Base-by-base conservation (phyloP, 139 green algal species). In the Spirogloea muscicola region DNA sequence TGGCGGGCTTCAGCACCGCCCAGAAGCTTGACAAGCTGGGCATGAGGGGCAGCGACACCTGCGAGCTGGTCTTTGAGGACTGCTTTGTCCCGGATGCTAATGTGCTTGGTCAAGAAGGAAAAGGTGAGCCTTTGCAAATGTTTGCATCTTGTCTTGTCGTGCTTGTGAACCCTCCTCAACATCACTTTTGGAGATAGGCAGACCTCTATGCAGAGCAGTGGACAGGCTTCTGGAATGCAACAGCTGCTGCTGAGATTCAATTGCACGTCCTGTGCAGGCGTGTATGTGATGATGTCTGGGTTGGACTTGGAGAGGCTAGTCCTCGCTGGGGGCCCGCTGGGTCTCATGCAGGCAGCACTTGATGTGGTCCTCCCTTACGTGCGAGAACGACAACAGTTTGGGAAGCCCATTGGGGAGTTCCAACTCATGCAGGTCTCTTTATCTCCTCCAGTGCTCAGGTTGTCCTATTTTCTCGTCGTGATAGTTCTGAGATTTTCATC, bases 11-110 rank as follows among this genome's bases (percentile, higher is more conserved):
- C 83, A 81, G 51, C 60, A 91, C 92, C 0, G 91, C 90, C 0
- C 92, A 97, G 84, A 97, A 97, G 86, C 86, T 97, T 72, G 92
- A 97, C 83, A 97, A 97, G 85, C 84, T 97, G 49, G 92, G 92
- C 61, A 97, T 96, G 91, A 72, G 91, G 1, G 91, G 91, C 40
- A 91, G 84, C 37, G 92, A 97, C 84, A 97, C 74, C 51, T 96
- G 92, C 79, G 92, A 97, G 84, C 89, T 97, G 31, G 76, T 97
- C 3, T 96, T 97, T 74, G 87, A 96, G 51, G 86, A 96, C 52
- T 95, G 89, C 74, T 83, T 91, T 75, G 86, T 96, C 7, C 92
- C 92, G 0, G 67, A 49, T 0, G 87, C 93, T 65, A 96, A 97
- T 58, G 85, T 97, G 29, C 73, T 97, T 27, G 92, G 92, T 3